Base-by-base conservation (phyloP, 805 yeast species). In the Spencermartinsiella europaea region DNA sequence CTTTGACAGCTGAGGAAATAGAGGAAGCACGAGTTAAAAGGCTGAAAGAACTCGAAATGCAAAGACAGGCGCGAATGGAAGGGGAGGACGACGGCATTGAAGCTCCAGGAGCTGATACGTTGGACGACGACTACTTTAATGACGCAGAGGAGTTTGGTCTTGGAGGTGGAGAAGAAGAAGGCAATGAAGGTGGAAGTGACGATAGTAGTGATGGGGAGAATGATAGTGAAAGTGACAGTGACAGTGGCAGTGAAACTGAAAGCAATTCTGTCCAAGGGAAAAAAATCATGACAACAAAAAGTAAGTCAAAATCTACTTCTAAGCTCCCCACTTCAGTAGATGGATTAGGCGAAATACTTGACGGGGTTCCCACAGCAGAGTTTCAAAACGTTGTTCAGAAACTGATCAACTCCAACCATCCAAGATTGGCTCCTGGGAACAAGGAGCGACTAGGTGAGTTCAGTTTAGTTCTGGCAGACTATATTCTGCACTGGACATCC, bases 371-470 rank as follows among this genome's bases (percentile, higher is more conserved):
- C 57, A 70, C 77, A 49, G 83, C 82, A 49, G 66, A 70, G 4
- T 79, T 72, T 38, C 49, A 52, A 4, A 38, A 45, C 8, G 51
- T 55, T 38, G 71, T 86, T 21, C 74, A 76, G 42, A 73, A 75
- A 47, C 74, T 89, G 36, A 66, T 85, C 47, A 73, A 73, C 43
- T 61, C 70, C 0, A 80, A 82, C 64, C 87, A 85, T 52, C 95
- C 97, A 12, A 79, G 82, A 51, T 70, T 85, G 44, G 88, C 85
- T 2, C 76, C 72, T 46, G 97, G 95, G 2, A 89, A 91, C 63
- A 88, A 86, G 60, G 85, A 80, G 49, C 81, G 76, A 57, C 66
- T 85, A 53, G 85, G 82, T 20, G 60, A 54, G 2, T 83, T 90
- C 58, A 75, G 85, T 1, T 72, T 76, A 2, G 37, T 45, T 16